Conservation (phyloP, 441 rosid genomes). For the Rhodomyrtus psidioides region DNA sequence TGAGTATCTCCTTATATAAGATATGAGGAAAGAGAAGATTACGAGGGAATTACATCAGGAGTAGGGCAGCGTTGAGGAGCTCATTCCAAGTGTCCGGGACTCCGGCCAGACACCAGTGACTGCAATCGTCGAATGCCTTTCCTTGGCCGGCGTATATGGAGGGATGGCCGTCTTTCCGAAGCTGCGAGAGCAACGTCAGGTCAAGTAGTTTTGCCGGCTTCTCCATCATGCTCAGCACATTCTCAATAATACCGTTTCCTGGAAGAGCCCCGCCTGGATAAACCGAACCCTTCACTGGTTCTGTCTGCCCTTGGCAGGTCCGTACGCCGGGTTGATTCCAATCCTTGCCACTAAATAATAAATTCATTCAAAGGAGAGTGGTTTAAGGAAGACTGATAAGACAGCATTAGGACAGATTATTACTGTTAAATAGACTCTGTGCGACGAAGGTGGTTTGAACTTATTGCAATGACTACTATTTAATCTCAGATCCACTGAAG, state of each 20-base stretch:
- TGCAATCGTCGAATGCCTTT: conserved; percentile 25
- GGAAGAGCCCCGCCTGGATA: conserved; percentile 16
- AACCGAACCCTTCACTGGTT: conserved; percentile 28
- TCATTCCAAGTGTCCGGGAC: conserved; percentile 60
- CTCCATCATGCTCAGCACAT: conserved; percentile 29
- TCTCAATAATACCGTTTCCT: conserved; percentile 27
- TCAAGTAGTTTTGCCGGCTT: conserved; percentile 37
- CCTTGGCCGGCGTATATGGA: conserved; percentile 33
- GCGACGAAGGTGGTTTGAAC: background rate
- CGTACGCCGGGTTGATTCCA: conserved; percentile 25
- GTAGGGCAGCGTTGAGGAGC: conserved; percentile 12
- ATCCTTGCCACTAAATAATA: conserved; percentile 30
- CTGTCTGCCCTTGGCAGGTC: conserved; percentile 36
- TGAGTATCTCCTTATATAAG: background rate
- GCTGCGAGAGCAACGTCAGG: conserved; percentile 35
- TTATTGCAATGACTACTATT: background rate
- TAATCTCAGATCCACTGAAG: background rate
- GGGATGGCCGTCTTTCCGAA: conserved; percentile 60
- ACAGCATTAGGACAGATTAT: background rate
- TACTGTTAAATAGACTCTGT: background rate
- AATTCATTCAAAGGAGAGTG: background rate
- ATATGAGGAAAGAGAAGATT: background rate
- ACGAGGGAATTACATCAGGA: background rate
- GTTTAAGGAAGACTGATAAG: background rate
- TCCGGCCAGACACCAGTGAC: conserved; percentile 71